phyloP scores from a whole-genome alignment of 2,329 filamentous ascomycete genomes.

The Colletotrichum shisoi region DNA sequence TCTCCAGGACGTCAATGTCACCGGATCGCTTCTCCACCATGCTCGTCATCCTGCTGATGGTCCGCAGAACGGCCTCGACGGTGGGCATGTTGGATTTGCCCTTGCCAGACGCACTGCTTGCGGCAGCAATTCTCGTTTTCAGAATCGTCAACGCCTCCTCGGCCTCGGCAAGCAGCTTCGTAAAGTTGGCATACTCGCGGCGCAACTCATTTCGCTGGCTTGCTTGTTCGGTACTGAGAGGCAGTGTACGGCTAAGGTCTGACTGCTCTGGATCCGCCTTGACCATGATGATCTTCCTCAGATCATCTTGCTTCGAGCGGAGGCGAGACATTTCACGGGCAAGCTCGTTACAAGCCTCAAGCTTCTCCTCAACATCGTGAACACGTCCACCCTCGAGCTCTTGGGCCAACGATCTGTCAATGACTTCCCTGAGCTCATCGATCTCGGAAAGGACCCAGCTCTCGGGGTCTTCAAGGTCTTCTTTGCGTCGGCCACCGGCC shows the following conservation, averaged over 20 bases:
- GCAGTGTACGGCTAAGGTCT: conserved; percentile 71
- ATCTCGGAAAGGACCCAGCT: conserved; percentile 82
- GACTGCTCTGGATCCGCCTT: conserved; percentile 72
- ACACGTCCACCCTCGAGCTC: conserved; percentile 74
- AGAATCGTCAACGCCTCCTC: conserved; percentile 83
- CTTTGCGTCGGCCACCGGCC: conserved; percentile 63
- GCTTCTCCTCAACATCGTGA: conserved; percentile 71
- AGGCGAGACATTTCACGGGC: conserved; percentile 75
- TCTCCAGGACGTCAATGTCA: conserved; percentile 89
- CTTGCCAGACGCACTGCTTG: conserved; percentile 59
- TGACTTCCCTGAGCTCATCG: conserved; percentile 68
- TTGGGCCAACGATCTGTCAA: conserved; percentile 69
- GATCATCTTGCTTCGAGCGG: conserved; percentile 76
- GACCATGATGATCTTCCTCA: conserved; percentile 77
- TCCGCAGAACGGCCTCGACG: conserved; percentile 89
- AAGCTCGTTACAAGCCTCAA: conserved; percentile 73
- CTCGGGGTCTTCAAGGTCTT: conserved; percentile 73
- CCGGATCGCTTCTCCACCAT: conserved; percentile 92
- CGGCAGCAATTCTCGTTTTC: conserved; percentile 75
- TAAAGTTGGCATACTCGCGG: conserved; percentile 75
- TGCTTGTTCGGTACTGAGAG: conserved; percentile 83
- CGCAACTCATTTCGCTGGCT: conserved; percentile 85
- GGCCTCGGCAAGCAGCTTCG: conserved; percentile 76
- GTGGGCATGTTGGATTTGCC: conserved; percentile 70
- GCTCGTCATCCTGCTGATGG: conserved; percentile 88